Evolutionary conservation across 345 rosid genomes (phyloP), one percentile per base, ranked within the genome.

Genomic region (Dipteronia dyeriana): DNA sequence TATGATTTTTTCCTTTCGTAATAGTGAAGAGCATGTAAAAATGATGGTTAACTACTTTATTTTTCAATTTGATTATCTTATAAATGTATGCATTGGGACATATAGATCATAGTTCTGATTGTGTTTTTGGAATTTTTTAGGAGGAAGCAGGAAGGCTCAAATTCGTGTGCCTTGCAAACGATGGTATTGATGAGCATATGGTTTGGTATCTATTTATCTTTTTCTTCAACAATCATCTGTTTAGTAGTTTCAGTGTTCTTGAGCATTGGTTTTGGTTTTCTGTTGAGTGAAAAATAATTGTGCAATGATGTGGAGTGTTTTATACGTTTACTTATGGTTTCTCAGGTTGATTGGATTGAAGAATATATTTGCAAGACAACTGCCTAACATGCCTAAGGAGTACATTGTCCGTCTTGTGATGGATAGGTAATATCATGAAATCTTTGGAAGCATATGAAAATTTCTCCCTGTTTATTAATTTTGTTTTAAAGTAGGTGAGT

Each of bases 331-430:
- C 29, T 65, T 76, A 62, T 76, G 65, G 22, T 78, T 69, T 84
- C 43, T 57, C 82, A 97, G 99, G 94, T 86, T 97, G 92, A 91
- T 97, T 79, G 99, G 98, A 56, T 85, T 97, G 87, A 97, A 97
- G 93, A 97, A 97, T 75, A 94, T 97, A 79, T 94, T 97, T 91
- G 92, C 97, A 60, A 90, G 92, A 84, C 99, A 97, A 79, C 88
- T 97, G 73, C 98, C 99, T 64, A 97, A 97, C 84, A 97, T 97
- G 99, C 99, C 99, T 3, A 97, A 92, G 84, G 99, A 97, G 87
- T 97, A 97, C 77, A 94, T 97, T 75, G 99, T 97, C 75, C 98
- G 98, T 19, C 99, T 97, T 84, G 88, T 97, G 70, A 97, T 97
- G 99, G 99, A 97, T 85, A 94, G 99, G 99, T 97, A 84, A 66